A percentile compares a stretch with the other conserved stretches of the same genome.
Conservation (phyloP, 768 basidiomycete species). For the Boletus tomentosulus region DNA sequence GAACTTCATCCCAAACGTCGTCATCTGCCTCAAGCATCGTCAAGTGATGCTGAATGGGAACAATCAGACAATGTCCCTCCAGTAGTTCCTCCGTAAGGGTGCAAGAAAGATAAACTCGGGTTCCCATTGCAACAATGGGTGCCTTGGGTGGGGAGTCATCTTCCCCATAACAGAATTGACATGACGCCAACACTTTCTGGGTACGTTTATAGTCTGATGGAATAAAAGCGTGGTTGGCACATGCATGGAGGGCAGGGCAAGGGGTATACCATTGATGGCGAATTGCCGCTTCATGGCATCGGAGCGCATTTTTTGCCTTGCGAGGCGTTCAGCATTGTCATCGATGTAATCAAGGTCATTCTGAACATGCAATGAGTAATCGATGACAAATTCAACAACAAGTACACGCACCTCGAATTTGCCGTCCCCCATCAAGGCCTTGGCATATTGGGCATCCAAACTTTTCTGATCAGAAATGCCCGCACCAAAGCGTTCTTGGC, state of each 20-base stretch:
- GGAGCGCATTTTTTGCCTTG: conserved; percentile 90
- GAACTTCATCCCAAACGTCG: conserved; percentile 97
- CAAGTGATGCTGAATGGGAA: conserved; percentile 92
- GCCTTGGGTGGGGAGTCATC: conserved; percentile 88
- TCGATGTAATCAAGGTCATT: conserved; percentile 93
- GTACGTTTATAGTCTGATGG: conserved; percentile 86
- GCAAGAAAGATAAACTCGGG: conserved; percentile 86
- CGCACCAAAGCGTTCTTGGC: conserved; percentile 88
- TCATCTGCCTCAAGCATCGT: conserved; percentile 92
- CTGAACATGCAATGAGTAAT: conserved; percentile 32
- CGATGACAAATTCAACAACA: neutral
- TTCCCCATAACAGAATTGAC: conserved; percentile 88
- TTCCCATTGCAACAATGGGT: conserved; percentile 87
- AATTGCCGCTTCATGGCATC: conserved; percentile 97
- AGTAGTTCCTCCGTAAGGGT: conserved; percentile 86
- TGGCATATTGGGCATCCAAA: conserved; percentile 85
- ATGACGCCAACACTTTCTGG: conserved; percentile 82
- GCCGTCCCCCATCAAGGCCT: conserved; percentile 81
- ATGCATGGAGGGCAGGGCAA: neutral
- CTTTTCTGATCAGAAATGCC: conserved; percentile 91
- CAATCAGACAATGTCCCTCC: conserved; percentile 89
- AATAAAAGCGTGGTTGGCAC: neutral
- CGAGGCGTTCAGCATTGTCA: conserved; percentile 91
- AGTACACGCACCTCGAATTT: conserved; percentile 66
- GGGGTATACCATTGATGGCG: conserved; percentile 80